These are phyloP conservation scores for Epichloe sp. DNA, from an alignment of 2,329 filamentous ascomycete species.

Conservation along the genomic window DNA sequence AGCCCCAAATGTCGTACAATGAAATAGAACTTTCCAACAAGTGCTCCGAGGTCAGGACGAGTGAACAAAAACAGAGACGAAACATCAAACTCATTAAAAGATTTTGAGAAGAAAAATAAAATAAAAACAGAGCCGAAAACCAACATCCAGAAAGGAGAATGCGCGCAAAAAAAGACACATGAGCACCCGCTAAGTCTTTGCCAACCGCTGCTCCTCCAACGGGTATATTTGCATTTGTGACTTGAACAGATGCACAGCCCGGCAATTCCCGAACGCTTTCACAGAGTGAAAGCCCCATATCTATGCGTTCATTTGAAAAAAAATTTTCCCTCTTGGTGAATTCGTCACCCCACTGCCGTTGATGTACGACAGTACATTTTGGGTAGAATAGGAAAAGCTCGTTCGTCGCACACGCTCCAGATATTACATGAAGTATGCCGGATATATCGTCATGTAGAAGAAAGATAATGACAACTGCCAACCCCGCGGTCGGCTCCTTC, in stretches of 20 bases:
- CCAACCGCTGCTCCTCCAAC: conserved; percentile 20
- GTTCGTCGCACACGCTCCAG: conserved; percentile 10
- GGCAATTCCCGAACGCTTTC: conserved; percentile 11
- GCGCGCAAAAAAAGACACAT: conserved; percentile 11
- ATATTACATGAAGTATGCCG: conserved; percentile 9
- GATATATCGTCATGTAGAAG: neutral
- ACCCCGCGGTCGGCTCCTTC: conserved; percentile 9
- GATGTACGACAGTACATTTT: conserved; percentile 18
- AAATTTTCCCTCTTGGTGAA: conserved; percentile 24
- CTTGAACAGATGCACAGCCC: conserved; percentile 23
- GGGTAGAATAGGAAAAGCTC: conserved; percentile 3
- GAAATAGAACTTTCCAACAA: conserved; percentile 14
- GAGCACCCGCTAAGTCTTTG: conserved; percentile 22
- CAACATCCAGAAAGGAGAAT: conserved; percentile 12
- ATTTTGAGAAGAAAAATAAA: conserved; percentile 10
- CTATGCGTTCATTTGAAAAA: conserved; percentile 37
- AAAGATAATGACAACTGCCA: conserved; percentile 3
- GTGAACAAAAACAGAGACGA: conserved; percentile 6
- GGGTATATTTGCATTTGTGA: conserved; percentile 19
- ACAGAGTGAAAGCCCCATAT: conserved; percentile 18
- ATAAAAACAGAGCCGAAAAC: neutral
- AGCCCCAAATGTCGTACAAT: conserved; percentile 4
- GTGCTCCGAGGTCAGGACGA: neutral
- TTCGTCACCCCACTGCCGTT: conserved; percentile 29
- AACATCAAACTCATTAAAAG: conserved; percentile 22